These are phyloP conservation scores for Metschnikowia corniflorae DNA, from an alignment of 805 yeast species.

Conservation along the genomic window DNA sequence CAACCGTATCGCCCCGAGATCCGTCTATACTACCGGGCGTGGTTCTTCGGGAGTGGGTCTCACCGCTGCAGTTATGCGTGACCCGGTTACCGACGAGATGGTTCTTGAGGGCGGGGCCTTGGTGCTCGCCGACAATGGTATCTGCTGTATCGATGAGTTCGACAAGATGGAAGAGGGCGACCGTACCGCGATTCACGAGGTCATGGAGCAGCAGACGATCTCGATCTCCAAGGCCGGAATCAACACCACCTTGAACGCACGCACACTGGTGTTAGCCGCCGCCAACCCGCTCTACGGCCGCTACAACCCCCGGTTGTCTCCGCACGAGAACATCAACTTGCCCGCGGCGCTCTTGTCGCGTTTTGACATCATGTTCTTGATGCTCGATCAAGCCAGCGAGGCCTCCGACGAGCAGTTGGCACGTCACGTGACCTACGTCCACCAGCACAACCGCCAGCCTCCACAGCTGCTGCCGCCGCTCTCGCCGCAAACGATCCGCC, in stretches of 20 bases:
- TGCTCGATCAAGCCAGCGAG: conserved; percentile 78
- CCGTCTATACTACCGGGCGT: conserved; percentile 96
- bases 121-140: conserved; percentile 94
- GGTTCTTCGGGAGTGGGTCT: conserved; percentile 99
- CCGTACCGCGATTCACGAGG: conserved; percentile 97
- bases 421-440: conserved; percentile 91
- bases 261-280: conserved; percentile 94
- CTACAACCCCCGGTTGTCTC: conserved; percentile 84
- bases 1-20: conserved; percentile 90
- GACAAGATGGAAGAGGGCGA: conserved; percentile 98
- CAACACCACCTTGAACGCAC: conserved; percentile 90
- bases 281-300: conserved; percentile 98
- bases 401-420: conserved; percentile 86
- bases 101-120: conserved; percentile 97
- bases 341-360: conserved; percentile 96
- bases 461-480: conserved; percentile 69
- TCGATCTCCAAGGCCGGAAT: conserved; percentile 97
- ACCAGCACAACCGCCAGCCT: conserved; percentile 89
- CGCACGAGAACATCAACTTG: conserved; percentile 90
- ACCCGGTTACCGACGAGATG: conserved; percentile 99
- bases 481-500: conserved; percentile 77
- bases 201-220: conserved; percentile 98
- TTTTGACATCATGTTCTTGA: conserved; percentile 83
- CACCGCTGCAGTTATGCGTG: conserved; percentile 98
- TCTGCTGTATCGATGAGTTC: conserved; percentile 97